Evolutionary conservation across 345 rosid species (phyloP).

Genomic region (Chamaenerion angustifolium): DNA sequence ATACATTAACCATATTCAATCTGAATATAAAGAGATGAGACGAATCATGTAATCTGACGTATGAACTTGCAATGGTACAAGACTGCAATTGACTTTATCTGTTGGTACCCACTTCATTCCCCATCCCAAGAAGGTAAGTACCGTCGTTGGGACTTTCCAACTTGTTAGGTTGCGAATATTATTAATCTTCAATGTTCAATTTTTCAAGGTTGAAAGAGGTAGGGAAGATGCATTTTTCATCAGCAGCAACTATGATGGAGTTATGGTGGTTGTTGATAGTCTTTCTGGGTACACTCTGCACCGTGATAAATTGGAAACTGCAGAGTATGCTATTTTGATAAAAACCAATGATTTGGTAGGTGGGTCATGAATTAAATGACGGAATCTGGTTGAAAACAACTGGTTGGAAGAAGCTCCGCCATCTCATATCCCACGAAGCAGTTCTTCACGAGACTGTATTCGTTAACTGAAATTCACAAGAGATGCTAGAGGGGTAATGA

Average conservation of each 20-base stretch:
- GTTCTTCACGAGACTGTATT: too few species aligned
- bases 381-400: too few species aligned
- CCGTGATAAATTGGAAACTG: too few species aligned
- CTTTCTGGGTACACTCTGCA: constrained; percentile 64
- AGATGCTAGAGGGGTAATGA: too few species aligned
- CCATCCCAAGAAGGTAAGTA: constrained; percentile 59
- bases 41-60: not conserved
- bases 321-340: too few species aligned
- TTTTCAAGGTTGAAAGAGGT: constrained; percentile 50
- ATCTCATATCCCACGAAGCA: too few species aligned
- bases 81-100: constrained; percentile 30
- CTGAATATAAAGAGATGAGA: not conserved
- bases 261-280: constrained; percentile 82
- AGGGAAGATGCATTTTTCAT: constrained; percentile 83
- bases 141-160: not conserved
- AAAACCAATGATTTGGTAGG: too few species aligned
- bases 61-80: constrained; percentile 3
- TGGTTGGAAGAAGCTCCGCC: too few species aligned
- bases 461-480: too few species aligned
- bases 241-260: constrained; percentile 53
- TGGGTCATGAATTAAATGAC: too few species aligned
- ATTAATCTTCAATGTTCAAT: not conserved
- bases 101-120: constrained; percentile 64
- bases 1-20: too few species aligned
- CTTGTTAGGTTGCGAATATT: not conserved